These are phyloP conservation scores for Colletotrichum destructivum DNA, from an alignment of 2,329 filamentous ascomycete genomes.

Conservation along the genomic window DNA sequence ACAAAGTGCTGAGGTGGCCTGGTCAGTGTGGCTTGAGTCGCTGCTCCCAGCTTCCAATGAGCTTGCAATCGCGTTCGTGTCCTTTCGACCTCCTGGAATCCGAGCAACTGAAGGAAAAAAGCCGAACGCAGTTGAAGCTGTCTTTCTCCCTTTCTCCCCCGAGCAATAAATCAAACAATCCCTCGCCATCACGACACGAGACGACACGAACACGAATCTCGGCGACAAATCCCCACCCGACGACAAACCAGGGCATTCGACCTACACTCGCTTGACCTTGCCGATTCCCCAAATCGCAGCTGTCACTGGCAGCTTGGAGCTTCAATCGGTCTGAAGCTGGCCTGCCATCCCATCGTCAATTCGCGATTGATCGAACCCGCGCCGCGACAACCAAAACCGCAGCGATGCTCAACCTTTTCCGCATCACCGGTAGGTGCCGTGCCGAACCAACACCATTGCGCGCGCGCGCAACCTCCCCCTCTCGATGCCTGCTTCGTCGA, in stretches of 20 bases:
- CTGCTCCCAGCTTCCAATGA: conserved; percentile 44
- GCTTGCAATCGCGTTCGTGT: conserved; percentile 47
- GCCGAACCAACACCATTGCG: conserved; percentile 8
- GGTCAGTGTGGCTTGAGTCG: conserved; percentile 29
- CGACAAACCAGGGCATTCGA: conserved; percentile 1
- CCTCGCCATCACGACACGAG: conserved; percentile 13
- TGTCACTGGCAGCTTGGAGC: conserved; percentile 40
- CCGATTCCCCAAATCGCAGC: conserved; percentile 4
- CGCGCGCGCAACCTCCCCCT: too few species aligned
- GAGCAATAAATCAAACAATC: conserved; percentile 14
- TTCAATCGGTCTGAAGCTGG: conserved; percentile 30
- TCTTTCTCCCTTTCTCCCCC: not conserved
- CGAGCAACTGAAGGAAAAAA: conserved; percentile 12
- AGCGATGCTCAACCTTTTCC: conserved; percentile 72
- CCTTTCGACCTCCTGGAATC: conserved; percentile 43
- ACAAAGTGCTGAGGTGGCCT: conserved; percentile 21
- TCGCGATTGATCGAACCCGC: conserved; percentile 14
- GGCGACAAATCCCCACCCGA: conserved; percentile 11
- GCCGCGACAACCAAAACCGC: conserved; percentile 44
- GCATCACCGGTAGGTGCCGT: conserved; percentile 66
- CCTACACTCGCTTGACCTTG: conserved; percentile 7
- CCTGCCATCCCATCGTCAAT: not conserved
- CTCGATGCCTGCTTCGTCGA: conserved; percentile 16
- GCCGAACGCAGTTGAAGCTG: conserved; percentile 31
- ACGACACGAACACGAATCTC: not conserved